phyloP scores from a whole-genome alignment of 1,284 basidiomycete genomes.

The Leccinum variabile region DNA sequence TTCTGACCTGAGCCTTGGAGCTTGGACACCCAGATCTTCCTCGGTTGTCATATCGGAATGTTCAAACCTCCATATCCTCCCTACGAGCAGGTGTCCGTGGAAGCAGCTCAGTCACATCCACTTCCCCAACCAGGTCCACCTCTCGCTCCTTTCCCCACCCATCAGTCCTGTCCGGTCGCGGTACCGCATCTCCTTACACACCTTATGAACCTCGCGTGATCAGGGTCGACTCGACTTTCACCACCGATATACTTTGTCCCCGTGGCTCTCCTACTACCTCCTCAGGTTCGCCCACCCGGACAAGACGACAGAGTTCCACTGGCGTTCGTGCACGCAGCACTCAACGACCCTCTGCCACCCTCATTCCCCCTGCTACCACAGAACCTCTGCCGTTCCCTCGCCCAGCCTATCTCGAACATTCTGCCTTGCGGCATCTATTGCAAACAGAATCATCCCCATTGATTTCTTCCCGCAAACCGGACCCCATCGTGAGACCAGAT shows the following conservation, averaged over 20 bases:
- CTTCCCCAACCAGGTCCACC: slow-evolving; percentile 41
- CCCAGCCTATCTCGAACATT: slow-evolving; percentile 73
- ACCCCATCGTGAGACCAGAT: slow-evolving; percentile 30
- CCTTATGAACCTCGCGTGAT: slow-evolving; percentile 66
- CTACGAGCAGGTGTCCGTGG: slow-evolving; percentile 44
- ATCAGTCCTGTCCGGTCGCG: slow-evolving; percentile 27
- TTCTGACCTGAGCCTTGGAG: background rate
- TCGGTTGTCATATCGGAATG: slow-evolving; percentile 21
- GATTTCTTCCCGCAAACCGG: slow-evolving; percentile 41
- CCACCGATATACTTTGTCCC: slow-evolving; percentile 39
- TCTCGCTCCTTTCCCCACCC: slow-evolving; percentile 37
- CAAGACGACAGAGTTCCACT: slow-evolving; percentile 47
- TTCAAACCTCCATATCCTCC: slow-evolving; percentile 57
- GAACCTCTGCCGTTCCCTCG: slow-evolving; percentile 50
- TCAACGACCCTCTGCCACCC: slow-evolving; percentile 29
- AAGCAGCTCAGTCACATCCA: slow-evolving; percentile 33
- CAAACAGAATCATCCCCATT: slow-evolving; percentile 56
- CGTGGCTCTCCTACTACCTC: slow-evolving; percentile 26
- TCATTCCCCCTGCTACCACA: slow-evolving; percentile 16
- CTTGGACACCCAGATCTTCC: background rate
- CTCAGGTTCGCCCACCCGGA: slow-evolving; percentile 42
- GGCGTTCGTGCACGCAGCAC: slow-evolving; percentile 37
- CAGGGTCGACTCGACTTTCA: slow-evolving; percentile 46
- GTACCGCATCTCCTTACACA: slow-evolving; percentile 28
- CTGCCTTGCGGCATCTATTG: slow-evolving; percentile 65